phyloP scores from a whole-genome alignment of 352 stramenopile species.

The Globisporangium echinulatum region DNA sequence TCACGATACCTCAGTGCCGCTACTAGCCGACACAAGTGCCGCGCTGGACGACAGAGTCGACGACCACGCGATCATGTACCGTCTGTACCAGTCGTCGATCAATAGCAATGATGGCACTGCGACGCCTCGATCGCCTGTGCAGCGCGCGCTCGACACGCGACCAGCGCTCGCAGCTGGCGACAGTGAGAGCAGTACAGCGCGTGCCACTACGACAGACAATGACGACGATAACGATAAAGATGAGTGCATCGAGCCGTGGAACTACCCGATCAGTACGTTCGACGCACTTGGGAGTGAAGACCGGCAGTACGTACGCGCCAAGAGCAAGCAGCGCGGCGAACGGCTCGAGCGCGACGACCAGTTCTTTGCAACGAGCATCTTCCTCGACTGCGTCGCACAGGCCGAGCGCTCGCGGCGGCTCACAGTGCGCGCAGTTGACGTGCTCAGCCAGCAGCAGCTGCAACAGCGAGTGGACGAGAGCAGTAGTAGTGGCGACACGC shows the following conservation, averaged over 20 bases:
- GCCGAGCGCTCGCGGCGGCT: constrained; percentile 54
- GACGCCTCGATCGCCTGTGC: too few relatives aligned
- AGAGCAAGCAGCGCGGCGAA: constrained; percentile 47
- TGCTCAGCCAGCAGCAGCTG: constrained; percentile 16
- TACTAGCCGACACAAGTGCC: not conserved
- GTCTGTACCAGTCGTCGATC: constrained; percentile 3
- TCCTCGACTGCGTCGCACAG: constrained; percentile 63
- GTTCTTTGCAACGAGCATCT: constrained; percentile 57
- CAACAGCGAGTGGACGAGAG: not conserved
- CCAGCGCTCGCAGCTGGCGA: not conserved
- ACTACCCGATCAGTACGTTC: constrained; percentile 58
- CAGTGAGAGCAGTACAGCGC: not conserved
- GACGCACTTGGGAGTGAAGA: constrained; percentile 51
- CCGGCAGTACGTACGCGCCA: constrained; percentile 54
- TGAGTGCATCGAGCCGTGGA: constrained; percentile 36
- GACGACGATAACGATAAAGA: constrained; percentile 6
- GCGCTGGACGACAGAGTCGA: not conserved
- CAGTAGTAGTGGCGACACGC: not conserved
- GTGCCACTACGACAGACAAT: too few relatives aligned
- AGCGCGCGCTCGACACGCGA: not conserved
- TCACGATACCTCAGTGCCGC: too few relatives aligned
- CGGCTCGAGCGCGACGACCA: constrained; percentile 55
- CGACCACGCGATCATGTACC: constrained; percentile 9
- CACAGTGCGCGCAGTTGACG: constrained; percentile 47
- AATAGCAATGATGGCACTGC: not conserved